Conservation (phyloP, 2,329 filamentous ascomycete species). For the Apiospora hydei region DNA sequence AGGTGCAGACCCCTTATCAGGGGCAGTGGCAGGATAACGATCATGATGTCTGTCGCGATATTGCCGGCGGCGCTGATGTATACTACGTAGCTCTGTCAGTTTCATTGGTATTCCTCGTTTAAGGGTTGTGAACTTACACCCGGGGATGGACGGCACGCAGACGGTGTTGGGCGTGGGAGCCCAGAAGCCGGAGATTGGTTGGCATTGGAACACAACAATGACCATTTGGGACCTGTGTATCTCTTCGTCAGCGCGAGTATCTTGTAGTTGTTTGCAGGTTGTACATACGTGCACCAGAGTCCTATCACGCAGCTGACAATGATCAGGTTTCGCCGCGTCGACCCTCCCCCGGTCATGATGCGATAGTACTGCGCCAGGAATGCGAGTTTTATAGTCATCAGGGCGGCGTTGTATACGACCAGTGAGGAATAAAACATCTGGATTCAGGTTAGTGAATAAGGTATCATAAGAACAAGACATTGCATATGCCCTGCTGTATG, state of each 20-base stretch:
- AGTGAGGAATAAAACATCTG: slow-evolving; percentile 49
- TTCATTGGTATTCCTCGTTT: not conserved
- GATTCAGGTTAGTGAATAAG: not conserved
- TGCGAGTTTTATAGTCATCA: slow-evolving; percentile 46
- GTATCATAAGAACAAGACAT: not conserved
- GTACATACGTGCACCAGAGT: slow-evolving; percentile 28
- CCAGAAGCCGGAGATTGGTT: slow-evolving; percentile 47
- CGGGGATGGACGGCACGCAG: slow-evolving; percentile 44
- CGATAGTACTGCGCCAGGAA: slow-evolving; percentile 50
- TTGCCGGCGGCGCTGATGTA: slow-evolving; percentile 47
- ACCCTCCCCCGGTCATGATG: slow-evolving; percentile 42
- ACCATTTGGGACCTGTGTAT: slow-evolving; percentile 40
- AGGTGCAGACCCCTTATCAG: slow-evolving; percentile 44
- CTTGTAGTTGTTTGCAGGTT: not conserved
- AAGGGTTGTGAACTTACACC: slow-evolving; percentile 38
- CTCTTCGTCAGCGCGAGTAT: not conserved
- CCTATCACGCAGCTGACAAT: slow-evolving; percentile 37
- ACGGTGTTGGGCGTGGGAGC: slow-evolving; percentile 35
- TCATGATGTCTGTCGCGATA: slow-evolving; percentile 46
- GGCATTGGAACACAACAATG: slow-evolving; percentile 45
- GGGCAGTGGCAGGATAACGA: slow-evolving; percentile 47
- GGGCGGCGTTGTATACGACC: slow-evolving; percentile 46
- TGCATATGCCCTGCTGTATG: not conserved
- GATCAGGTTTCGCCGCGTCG: slow-evolving; percentile 33
- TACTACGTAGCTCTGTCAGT: not conserved